phyloP scores from a whole-genome alignment of 768 basidiomycete genomes.

The Russula griseocarnosa region DNA sequence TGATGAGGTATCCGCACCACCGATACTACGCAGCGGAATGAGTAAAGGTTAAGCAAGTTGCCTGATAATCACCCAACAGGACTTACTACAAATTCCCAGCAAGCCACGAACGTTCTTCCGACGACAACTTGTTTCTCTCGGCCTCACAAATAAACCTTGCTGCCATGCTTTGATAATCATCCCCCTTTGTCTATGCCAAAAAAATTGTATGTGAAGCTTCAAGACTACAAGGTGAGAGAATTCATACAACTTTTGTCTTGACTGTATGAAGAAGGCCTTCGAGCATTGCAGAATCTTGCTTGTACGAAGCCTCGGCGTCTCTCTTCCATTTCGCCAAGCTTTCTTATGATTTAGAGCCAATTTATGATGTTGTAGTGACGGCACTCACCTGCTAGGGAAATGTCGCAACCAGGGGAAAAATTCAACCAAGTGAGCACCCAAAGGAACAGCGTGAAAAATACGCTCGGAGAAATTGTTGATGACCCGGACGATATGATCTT shows the following conservation, averaged over 20 bases:
- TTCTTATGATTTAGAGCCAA: too few species aligned
- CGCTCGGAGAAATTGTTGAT: not conserved
- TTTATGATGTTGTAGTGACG: not conserved
- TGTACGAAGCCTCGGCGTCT: slow-evolving; percentile 3
- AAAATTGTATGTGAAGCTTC: not conserved
- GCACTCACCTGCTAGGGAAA: not conserved
- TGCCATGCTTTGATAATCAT: slow-evolving; percentile 5
- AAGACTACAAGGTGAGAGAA: not conserved
- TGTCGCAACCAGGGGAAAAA: not conserved
- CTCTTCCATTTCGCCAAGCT: slow-evolving; percentile 15
- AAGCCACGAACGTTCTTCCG: slow-evolving; percentile 14
- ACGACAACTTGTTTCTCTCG: slow-evolving; percentile 1
- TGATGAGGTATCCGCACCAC: too few species aligned
- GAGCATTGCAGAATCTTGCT: slow-evolving; percentile 7
- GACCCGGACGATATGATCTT: not conserved
- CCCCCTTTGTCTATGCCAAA: slow-evolving; percentile 3
- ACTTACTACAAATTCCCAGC: slow-evolving; percentile 16
- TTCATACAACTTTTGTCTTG: slow-evolving; percentile 1
- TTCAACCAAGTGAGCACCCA: not conserved
- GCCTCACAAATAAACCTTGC: slow-evolving; percentile 4
- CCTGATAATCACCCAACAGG: not conserved
- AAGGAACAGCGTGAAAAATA: not conserved
- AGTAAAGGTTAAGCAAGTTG: not conserved
- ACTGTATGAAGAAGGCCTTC: slow-evolving; percentile 3
- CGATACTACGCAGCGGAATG: not conserved